These are phyloP conservation scores for Penicillium sp. DNA, from an alignment of 2,329 filamentous ascomycete genomes.

Conservation along the genomic window DNA sequence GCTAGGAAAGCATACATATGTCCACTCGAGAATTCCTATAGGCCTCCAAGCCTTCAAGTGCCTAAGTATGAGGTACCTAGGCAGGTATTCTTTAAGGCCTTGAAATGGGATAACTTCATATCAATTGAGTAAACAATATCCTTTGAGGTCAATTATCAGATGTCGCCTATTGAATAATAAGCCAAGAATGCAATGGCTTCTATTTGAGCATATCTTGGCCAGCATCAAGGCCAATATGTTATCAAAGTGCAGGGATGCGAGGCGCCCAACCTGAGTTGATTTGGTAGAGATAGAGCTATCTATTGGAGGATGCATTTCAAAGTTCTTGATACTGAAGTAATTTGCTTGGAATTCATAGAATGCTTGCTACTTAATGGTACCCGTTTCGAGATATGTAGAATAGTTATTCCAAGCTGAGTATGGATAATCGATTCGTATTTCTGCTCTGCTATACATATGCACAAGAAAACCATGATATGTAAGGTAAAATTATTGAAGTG, in stretches of 20 bases:
- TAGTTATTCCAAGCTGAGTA: too few species aligned
- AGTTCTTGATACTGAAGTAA: neutral
- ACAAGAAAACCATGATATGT: neutral
- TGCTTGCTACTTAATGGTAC: neutral
- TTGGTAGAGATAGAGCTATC: neutral
- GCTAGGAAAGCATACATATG: too few species aligned
- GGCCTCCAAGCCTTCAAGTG: too few species aligned
- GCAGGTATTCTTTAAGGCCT: too few species aligned
- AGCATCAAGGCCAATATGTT: too few species aligned
- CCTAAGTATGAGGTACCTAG: too few species aligned
- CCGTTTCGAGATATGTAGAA: neutral
- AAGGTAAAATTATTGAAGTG: neutral
- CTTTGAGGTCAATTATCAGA: too few species aligned
- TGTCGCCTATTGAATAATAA: neutral
- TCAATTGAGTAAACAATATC: too few species aligned
- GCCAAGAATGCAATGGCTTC: neutral
- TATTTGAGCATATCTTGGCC: neutral
- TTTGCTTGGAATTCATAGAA: neutral
- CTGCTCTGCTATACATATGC: too few species aligned
- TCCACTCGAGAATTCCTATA: too few species aligned
- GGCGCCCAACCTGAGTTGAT: neutral
- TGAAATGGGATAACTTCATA: too few species aligned
- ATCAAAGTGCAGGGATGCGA: neutral
- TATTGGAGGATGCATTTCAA: neutral
- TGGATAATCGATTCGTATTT: too few species aligned